Evolutionary conservation across 2,329 filamentous ascomycete species (phyloP).

Genomic region (Pseudomassariella vexata): DNA sequence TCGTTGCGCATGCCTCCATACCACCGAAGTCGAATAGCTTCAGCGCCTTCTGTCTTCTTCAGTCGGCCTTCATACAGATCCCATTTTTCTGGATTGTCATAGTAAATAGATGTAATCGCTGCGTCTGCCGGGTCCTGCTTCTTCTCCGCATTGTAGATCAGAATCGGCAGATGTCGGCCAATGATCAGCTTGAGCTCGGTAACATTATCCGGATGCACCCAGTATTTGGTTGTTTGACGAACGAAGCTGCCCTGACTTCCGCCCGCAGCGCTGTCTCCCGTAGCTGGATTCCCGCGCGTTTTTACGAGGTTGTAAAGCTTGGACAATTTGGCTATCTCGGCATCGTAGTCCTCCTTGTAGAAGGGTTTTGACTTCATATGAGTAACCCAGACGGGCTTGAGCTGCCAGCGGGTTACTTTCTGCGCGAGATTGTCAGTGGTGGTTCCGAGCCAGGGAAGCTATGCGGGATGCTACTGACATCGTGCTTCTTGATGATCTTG

Average conservation of each 20-base stretch:
- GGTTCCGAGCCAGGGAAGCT: background rate
- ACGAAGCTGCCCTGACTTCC: conserved; percentile 93
- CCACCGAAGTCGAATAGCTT: conserved; percentile 94
- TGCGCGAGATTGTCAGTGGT: conserved; percentile 27
- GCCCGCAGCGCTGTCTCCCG: conserved; percentile 86
- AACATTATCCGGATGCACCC: conserved; percentile 98
- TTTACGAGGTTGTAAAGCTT: conserved; percentile 92
- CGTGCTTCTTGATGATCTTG: conserved; percentile 99
- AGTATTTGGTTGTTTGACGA: conserved; percentile 97
- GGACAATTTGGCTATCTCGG: conserved; percentile 89
- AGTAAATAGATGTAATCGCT: conserved; percentile 98
- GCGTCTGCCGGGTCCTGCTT: conserved; percentile 88
- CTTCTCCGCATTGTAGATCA: conserved; percentile 96
- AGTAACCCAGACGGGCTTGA: conserved; percentile 93
- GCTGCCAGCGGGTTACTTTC: conserved; percentile 92
- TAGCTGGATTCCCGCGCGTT: conserved; percentile 85
- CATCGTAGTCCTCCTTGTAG: conserved; percentile 98
- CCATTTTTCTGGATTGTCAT: conserved; percentile 90
- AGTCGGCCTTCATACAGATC: conserved; percentile 89
- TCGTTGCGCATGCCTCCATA: conserved; percentile 95
- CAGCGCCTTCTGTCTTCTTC: conserved; percentile 96
- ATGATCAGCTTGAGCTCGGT: conserved; percentile 98
- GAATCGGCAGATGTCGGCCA: conserved; percentile 90
- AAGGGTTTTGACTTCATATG: conserved; percentile 94
- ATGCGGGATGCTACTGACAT: conserved; percentile 52